Conservation (phyloP, 805 yeast genomes). For the Yamadazyma akitaensis region DNA sequence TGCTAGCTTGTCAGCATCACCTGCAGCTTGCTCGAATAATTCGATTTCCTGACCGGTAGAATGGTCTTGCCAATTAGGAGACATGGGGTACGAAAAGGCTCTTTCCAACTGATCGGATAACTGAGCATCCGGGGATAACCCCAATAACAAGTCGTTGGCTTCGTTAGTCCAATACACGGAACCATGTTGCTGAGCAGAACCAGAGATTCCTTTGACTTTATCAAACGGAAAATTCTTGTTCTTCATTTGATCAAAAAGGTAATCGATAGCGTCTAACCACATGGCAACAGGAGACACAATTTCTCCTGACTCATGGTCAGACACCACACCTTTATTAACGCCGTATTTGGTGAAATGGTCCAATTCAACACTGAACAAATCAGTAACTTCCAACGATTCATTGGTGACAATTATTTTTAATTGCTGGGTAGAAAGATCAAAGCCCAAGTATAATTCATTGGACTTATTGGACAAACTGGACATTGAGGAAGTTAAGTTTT, state of each 20-base stretch:
- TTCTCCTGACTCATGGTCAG: constrained; percentile 50
- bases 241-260: constrained; percentile 52
- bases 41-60: constrained; percentile 70
- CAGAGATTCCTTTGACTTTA: constrained; percentile 64
- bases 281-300: constrained; percentile 79
- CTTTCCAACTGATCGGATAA: constrained; percentile 46
- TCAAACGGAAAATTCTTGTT: constrained; percentile 53
- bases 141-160: constrained; percentile 40
- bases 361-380: constrained; percentile 66
- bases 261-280: constrained; percentile 85
- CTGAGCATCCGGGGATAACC: constrained; percentile 28
- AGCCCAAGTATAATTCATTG: constrained; percentile 53
- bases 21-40: constrained; percentile 56
- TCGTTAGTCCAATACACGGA: constrained; percentile 72
- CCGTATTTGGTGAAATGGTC: constrained; percentile 59
- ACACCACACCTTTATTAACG: constrained; percentile 67
- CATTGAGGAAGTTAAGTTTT: constrained; percentile 47
- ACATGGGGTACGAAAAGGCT: constrained; percentile 59
- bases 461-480: constrained; percentile 17
- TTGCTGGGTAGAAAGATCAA: constrained; percentile 89
- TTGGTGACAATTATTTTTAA: constrained; percentile 70
- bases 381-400: constrained; percentile 47
- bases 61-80: constrained; percentile 96
- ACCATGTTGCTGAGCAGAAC: constrained; percentile 93
- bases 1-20: constrained; percentile 60